Evolutionary conservation across 176 grass and related monocot genomes (phyloP), one percentile per base, ranked within the genome.

Genomic region (Typha latifolia): DNA sequence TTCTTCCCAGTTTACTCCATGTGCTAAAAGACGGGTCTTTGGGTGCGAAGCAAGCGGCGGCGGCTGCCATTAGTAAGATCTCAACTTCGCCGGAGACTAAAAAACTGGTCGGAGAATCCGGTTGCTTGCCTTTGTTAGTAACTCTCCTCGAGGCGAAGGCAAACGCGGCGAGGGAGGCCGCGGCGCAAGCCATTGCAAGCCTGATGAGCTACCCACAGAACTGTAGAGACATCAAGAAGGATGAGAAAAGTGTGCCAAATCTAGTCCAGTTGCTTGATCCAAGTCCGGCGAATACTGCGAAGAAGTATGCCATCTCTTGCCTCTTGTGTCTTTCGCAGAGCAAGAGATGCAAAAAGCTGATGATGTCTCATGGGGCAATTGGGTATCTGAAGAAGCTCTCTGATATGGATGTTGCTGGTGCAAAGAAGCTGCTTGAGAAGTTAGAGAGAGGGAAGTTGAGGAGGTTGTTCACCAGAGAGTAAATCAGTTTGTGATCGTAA

Each of bases 381-480:
- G 93, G 93, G 34, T 97, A 97, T 76, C 85, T 97, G 32, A 97
- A 97, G 81, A 97, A 97, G 83, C 89, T 97, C 63, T 86, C 88
- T 27, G 93, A 97, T 57, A 84, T 80, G 85, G 89, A 97, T 49
- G 85, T 97, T 4, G 72, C 80, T 50, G 89, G 88, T 57, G 66
- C 93, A 19, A 97, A 86, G 78, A 97, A 87, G 75, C 74, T 97
- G 81, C 83, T 97, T 6, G 89, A 92, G 85, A 89, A 82, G 77
- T 82, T 97, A 51, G 83, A 97, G 23, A 78, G 75, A 55, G 85
- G 89, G 32, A 97, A 73, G 74, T 68, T 97, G 56, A 87, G 85
- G 69, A 89, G 26, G 47, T 48, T 99, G 47, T 99, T 99, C 74
- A 71, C 49, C 62, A 83, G 84, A 73, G 93, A 90, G 80, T 99